Evolutionary conservation across 495 filamentous ascomycete species (phyloP).

Genomic region (Hapsidospora chrysogenum): DNA sequence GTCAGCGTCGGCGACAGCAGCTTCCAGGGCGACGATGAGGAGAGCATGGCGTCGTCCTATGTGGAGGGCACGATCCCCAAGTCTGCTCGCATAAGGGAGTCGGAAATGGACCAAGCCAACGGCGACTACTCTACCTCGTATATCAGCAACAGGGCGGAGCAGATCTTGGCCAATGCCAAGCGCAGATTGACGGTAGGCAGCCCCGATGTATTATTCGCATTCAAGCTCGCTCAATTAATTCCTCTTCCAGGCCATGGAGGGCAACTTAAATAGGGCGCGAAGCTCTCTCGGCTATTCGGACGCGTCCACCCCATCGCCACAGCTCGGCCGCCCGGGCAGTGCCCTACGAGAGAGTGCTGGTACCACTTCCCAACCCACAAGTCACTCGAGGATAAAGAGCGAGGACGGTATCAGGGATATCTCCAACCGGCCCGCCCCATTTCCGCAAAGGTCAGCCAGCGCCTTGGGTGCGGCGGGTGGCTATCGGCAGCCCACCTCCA

Average conservation of each 20-base stretch:
- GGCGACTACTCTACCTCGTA: slow-evolving; percentile 14
- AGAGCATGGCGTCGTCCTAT: slow-evolving; percentile 35
- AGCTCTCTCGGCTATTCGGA: slow-evolving; percentile 47
- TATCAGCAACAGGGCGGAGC: slow-evolving; percentile 66
- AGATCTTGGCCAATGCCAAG: slow-evolving; percentile 84
- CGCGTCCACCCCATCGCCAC: slow-evolving; percentile 25
- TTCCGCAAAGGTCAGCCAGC: slow-evolving; percentile 26
- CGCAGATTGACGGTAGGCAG: slow-evolving; percentile 61
- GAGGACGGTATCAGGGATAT: slow-evolving; percentile 17
- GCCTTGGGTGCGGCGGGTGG: slow-evolving; percentile 30
- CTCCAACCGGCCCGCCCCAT: slow-evolving; percentile 17
- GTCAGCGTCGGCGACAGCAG: slow-evolving; percentile 39
- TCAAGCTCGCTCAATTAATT: background rate
- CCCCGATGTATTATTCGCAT: background rate
- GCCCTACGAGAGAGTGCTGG: background rate
- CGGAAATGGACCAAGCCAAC: slow-evolving; percentile 3
- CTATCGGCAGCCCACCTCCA: slow-evolving; percentile 23
- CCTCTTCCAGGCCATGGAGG: slow-evolving; percentile 64
- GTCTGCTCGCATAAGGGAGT: slow-evolving; percentile 2
- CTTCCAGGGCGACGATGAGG: slow-evolving; percentile 42
- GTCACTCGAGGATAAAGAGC: slow-evolving; percentile 24
- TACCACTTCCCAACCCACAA: slow-evolving; percentile 1
- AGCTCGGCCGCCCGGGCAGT: background rate
- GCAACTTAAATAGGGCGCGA: slow-evolving; percentile 66
- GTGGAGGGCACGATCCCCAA: slow-evolving; percentile 18